A percentile compares a stretch with the other conserved stretches of the same genome.
Evolutionary conservation across 2,329 filamentous ascomycete genomes (phyloP).

Genomic region (Ceratocystis colombiana): DNA sequence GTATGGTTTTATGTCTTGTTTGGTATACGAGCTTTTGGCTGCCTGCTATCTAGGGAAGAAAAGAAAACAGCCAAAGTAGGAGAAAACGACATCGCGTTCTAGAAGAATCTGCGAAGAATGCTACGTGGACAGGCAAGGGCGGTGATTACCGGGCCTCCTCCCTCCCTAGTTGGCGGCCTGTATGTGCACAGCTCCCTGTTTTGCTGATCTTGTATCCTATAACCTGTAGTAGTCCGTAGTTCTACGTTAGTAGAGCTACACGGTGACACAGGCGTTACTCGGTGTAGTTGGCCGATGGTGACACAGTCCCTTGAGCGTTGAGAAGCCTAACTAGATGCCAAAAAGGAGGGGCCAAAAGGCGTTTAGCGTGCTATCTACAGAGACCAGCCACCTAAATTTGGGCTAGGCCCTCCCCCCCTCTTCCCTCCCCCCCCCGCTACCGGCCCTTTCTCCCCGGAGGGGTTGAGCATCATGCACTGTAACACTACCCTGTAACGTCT

Average conservation of each 20-base stretch:
- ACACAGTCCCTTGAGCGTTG: background rate
- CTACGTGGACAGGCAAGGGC: background rate
- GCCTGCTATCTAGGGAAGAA: background rate
- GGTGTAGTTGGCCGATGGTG: constrained; percentile 11
- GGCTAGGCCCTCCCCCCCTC: too few relatives aligned
- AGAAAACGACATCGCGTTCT: background rate
- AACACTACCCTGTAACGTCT: background rate
- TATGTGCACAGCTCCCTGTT: background rate
- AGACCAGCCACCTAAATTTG: background rate
- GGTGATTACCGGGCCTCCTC: background rate
- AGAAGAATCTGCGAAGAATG: background rate
- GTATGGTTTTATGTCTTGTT: constrained; percentile 7
- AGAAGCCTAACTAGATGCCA: background rate
- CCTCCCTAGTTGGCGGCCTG: background rate
- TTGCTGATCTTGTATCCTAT: background rate
- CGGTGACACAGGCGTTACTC: constrained; percentile 8
- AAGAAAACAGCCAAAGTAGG: background rate
- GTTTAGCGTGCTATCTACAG: background rate
- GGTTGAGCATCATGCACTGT: constrained; percentile 7
- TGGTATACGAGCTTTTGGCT: constrained; percentile 4
- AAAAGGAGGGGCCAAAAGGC: background rate
- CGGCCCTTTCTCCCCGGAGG: background rate
- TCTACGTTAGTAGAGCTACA: background rate
- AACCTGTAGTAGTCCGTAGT: background rate
- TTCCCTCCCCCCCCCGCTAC: background rate